These are phyloP conservation scores for Danielia oregonensis DNA, from an alignment of 805 yeast species.

Conservation along the genomic window DNA sequence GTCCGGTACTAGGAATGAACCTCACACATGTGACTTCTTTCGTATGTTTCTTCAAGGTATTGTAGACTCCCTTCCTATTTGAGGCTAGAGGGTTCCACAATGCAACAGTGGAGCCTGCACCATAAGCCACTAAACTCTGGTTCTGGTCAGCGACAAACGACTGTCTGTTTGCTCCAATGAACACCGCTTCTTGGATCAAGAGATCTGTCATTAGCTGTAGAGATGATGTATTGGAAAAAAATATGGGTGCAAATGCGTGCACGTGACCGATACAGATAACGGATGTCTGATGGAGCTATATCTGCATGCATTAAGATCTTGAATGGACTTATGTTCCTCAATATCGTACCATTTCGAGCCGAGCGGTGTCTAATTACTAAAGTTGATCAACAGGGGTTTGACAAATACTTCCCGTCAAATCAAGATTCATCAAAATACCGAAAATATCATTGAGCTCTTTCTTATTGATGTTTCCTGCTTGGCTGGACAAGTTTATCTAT, in stretches of 20 bases:
- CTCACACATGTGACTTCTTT: slow-evolving; percentile 65
- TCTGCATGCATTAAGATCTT: too few relatives aligned
- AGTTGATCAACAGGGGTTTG: too few relatives aligned
- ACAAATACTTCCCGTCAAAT: too few relatives aligned
- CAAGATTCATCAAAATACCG: too few relatives aligned
- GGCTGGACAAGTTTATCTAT: too few relatives aligned
- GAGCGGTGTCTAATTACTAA: too few relatives aligned
- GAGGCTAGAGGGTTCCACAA: slow-evolving; percentile 58
- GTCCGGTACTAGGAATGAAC: slow-evolving; percentile 40
- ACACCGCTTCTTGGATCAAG: slow-evolving; percentile 48
- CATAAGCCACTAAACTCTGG: slow-evolving; percentile 54
- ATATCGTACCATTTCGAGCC: too few relatives aligned
- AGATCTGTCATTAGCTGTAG: background rate
- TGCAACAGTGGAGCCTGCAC: slow-evolving; percentile 64
- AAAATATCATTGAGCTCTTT: too few relatives aligned
- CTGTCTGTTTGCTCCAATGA: slow-evolving; percentile 72
- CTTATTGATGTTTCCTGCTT: too few relatives aligned
- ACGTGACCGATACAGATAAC: too few relatives aligned
- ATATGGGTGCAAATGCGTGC: slow-evolving; percentile 7
- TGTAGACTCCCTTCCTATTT: slow-evolving; percentile 42
- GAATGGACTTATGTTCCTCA: too few relatives aligned
- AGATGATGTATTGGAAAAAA: background rate
- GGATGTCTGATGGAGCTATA: too few relatives aligned
- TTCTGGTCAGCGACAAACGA: slow-evolving; percentile 55
- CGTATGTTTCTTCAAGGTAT: slow-evolving; percentile 59